Percentiles rank a stretch among this genome's conserved stretches.
These are phyloP conservation scores for Setaria italica DNA, from an alignment of 202 grass and related monocot genomes.

Conservation along the genomic window DNA sequence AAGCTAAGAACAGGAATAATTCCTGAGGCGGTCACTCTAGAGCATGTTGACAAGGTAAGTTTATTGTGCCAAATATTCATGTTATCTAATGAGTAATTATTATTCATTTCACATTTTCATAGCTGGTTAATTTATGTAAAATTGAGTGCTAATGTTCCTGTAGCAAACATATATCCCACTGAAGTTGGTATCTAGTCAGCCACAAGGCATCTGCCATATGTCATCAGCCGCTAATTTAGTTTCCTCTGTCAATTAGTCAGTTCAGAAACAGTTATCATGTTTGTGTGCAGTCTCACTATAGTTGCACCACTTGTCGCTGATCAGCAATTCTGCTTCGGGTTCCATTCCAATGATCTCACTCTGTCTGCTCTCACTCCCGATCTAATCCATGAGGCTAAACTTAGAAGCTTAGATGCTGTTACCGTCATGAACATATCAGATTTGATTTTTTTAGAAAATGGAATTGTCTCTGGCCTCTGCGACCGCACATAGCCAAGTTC, in stretches of 20 bases:
- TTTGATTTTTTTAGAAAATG: too few species aligned
- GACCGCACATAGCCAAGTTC: too few species aligned
- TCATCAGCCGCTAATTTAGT: background rate
- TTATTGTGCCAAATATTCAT: slow-evolving; percentile 23
- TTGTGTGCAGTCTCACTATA: background rate
- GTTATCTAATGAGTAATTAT: slow-evolving; percentile 15
- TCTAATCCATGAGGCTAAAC: background rate
- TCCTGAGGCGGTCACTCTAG: slow-evolving; percentile 77
- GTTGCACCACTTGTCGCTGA: background rate
- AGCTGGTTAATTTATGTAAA: background rate
- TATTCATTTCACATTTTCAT: slow-evolving; percentile 25
- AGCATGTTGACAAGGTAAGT: slow-evolving; percentile 88
- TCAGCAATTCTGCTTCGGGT: background rate
- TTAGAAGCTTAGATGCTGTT: background rate
- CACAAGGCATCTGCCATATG: background rate
- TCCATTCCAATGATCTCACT: background rate
- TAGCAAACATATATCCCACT: slow-evolving; percentile 1
- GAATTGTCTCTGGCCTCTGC: too few species aligned
- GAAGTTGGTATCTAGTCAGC: background rate
- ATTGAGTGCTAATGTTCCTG: background rate
- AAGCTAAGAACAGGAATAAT: slow-evolving; percentile 73
- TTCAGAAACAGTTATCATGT: background rate
- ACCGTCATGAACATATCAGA: background rate
- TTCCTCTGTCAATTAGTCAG: slow-evolving; percentile 4
- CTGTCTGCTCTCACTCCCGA: background rate